Conservation (phyloP, 305 asterid genomes). For the Fraxinus velutina region DNA sequence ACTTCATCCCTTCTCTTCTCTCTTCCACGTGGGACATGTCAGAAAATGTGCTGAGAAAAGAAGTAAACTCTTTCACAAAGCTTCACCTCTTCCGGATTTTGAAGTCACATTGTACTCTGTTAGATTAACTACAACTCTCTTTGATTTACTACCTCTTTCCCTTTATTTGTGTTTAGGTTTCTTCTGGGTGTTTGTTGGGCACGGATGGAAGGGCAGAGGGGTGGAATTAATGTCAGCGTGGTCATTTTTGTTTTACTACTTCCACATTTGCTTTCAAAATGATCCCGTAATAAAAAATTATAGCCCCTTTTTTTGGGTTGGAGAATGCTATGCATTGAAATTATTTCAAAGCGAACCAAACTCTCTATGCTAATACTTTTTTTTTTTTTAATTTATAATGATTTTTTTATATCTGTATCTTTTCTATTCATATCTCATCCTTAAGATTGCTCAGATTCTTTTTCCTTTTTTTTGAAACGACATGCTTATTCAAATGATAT, state of each 20-base stretch:
- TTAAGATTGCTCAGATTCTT: background rate
- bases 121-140: background rate
- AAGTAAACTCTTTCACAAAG: background rate
- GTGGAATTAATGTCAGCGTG: background rate
- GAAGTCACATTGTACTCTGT: background rate
- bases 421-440: background rate
- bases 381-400: background rate
- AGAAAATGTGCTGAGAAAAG: background rate
- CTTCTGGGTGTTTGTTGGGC: background rate
- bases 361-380: background rate
- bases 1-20: background rate
- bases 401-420: background rate
- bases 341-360: background rate
- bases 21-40: background rate
- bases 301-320: background rate
- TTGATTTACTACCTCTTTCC: background rate
- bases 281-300: background rate
- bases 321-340: background rate
- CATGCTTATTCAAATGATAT: conserved; percentile 12
- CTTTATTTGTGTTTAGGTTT: background rate
- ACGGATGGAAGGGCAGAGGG: background rate
- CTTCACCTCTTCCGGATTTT: background rate
- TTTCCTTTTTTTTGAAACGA: background rate
- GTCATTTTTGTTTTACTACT: background rate
- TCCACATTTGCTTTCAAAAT: background rate